Evolutionary conservation across 805 yeast genomes (phyloP).

Genomic region (Candida cerambycidarum): DNA sequence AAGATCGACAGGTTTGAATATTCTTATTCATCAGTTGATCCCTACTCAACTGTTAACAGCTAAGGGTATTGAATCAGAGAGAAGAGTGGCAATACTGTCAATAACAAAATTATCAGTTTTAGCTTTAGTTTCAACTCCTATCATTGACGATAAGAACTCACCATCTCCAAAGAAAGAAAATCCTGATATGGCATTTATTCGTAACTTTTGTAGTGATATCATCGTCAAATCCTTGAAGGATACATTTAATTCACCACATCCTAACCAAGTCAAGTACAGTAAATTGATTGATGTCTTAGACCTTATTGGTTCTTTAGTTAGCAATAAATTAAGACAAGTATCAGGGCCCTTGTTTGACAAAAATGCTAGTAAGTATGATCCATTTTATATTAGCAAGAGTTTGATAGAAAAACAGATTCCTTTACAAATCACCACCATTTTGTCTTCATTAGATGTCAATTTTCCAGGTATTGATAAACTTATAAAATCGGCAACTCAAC

Average conservation of each 20-base stretch:
- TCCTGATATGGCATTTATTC: slow-evolving; percentile 67
- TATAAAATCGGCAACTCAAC: slow-evolving; percentile 57
- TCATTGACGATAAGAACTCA: slow-evolving; percentile 47
- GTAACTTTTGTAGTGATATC: slow-evolving; percentile 72
- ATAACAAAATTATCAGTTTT: slow-evolving; percentile 61
- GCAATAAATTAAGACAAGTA: slow-evolving; percentile 41
- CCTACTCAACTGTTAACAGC: slow-evolving; percentile 49
- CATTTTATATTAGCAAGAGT: slow-evolving; percentile 60
- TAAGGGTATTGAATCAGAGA: slow-evolving; percentile 40
- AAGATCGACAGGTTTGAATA: slow-evolving; percentile 72
- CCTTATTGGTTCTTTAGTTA: slow-evolving; percentile 45
- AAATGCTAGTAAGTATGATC: slow-evolving; percentile 55
- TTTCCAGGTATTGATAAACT: slow-evolving; percentile 64
- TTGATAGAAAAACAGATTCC: slow-evolving; percentile 70
- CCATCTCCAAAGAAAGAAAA: slow-evolving; percentile 55
- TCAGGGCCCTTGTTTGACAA: slow-evolving; percentile 47
- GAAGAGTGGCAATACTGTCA: slow-evolving; percentile 59
- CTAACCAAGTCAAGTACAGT: slow-evolving; percentile 33
- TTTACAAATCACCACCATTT: slow-evolving; percentile 52
- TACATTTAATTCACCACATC: slow-evolving; percentile 23
- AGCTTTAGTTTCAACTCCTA: slow-evolving; percentile 59
- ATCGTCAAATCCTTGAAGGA: slow-evolving; percentile 63
- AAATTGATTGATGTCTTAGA: slow-evolving; percentile 55
- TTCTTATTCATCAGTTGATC: slow-evolving; percentile 71
- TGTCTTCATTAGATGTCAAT: slow-evolving; percentile 71